A percentile compares a stretch with the other conserved stretches of the same genome.
Evolutionary conservation across 148 eudicot species (phyloP).

Genomic region (Rhododendron vialii): DNA sequence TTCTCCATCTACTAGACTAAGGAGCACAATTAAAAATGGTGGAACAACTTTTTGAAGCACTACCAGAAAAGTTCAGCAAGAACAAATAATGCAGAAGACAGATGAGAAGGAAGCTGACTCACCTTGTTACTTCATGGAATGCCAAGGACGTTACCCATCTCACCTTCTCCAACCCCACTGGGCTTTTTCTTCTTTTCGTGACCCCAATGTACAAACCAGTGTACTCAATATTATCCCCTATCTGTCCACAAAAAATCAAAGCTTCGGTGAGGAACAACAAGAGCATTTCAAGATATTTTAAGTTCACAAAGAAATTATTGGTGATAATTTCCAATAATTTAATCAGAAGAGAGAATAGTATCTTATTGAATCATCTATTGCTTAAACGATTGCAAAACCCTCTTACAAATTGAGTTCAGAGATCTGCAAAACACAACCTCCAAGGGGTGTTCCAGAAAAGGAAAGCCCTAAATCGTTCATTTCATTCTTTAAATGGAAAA

Average conservation of each 20-base stretch:
- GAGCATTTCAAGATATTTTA: not conserved
- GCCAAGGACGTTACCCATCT: conserved; percentile 45
- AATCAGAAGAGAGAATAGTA: not conserved
- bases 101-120: conserved; percentile 23
- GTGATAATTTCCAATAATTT: too few relatives aligned
- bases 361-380: not conserved
- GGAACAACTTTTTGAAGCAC: not conserved
- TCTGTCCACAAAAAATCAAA: conserved; percentile 35
- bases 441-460: not conserved
- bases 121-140: conserved; percentile 70
- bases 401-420: not conserved
- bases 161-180: conserved; percentile 51
- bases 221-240: conserved; percentile 32
- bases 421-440: not conserved
- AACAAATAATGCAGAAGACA: conserved; percentile 2
- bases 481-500: not conserved
- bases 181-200: conserved; percentile 68
- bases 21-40: not conserved
- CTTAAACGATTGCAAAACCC: not conserved
- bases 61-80: not conserved
- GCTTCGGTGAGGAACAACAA: not conserved
- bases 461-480: not conserved
- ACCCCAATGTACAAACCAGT: conserved; percentile 67
- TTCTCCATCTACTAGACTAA: not conserved
- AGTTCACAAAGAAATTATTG: not conserved